Base-by-base conservation (phyloP, 768 basidiomycete species). In the Mycena albidolilacea region DNA sequence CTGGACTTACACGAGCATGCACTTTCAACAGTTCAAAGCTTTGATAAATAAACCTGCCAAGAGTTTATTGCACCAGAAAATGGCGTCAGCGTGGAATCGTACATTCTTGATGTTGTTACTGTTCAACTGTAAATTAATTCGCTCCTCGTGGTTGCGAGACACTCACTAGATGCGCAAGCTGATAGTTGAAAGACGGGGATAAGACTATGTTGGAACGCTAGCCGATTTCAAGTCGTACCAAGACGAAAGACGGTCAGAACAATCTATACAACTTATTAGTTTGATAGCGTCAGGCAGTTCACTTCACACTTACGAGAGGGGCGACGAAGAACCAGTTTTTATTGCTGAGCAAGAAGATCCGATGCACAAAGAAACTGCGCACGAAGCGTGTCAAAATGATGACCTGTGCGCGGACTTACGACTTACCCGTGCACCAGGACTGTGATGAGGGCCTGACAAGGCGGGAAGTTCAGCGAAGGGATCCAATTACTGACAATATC, bases 361-460 rank as follows among this genome's bases (percentile, higher is more conserved):
- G 80, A 55, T 81, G 80, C 1, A 77, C 71, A 38, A 82, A 83
- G 60, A 84, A 85, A 61, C 84, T 84, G 61, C 7, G 19, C 23
- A 46, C 35, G 14, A 67, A 8, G 19, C 37, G 23, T 46, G 44
- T 23, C 12, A 44, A 58, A 60, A 15, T 8, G 7, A 12, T 14
- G 10, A 6, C 15, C 2, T 38, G 1, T 12, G 37, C 12, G 7
- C 46, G 59, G 17, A n/a, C 43, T 11, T 21, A 7, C 15, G 8
- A 37, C 76, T 48, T 71, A 86, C 85, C 84, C 83, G 58, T 86
- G 85, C 14, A 86, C 85, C 7, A 82, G 77, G 39, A 86, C 83
- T 6, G 85, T 86, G 10, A 86, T 73, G 43, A 85, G 66, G 0
- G 84, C 85, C 85, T 82, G 35, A 10, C 9, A 59, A 44, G 75